A percentile compares a stretch with the other conserved stretches of the same genome.
Conservation (phyloP, 352 stramenopile species). For the Phytophthora idaei region DNA sequence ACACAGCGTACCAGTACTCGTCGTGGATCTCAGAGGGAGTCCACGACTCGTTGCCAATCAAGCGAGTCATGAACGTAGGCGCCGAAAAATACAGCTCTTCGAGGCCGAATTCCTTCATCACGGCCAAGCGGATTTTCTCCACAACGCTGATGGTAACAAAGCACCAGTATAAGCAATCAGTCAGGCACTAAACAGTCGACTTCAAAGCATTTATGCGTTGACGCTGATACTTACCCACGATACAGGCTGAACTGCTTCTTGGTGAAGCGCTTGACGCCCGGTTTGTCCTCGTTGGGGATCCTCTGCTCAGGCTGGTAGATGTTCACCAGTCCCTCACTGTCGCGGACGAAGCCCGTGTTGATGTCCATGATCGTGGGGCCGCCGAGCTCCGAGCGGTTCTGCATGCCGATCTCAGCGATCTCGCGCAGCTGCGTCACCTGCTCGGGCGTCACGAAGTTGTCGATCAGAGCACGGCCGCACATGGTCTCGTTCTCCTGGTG, state of each 20-base stretch:
- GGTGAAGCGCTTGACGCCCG: slow-evolving; percentile 67
- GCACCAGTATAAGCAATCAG: neutral
- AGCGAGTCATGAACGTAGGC: slow-evolving; percentile 92
- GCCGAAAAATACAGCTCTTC: slow-evolving; percentile 91
- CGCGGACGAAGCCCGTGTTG: slow-evolving; percentile 90
- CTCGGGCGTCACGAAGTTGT: slow-evolving; percentile 74
- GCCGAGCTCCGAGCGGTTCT: slow-evolving; percentile 64
- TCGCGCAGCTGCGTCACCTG: slow-evolving; percentile 73
- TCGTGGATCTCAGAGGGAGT: slow-evolving; percentile 84
- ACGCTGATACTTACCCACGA: slow-evolving; percentile 41
- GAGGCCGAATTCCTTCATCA: slow-evolving; percentile 85
- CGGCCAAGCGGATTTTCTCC: slow-evolving; percentile 70
- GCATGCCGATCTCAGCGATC: slow-evolving; percentile 88
- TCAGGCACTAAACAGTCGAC: neutral
- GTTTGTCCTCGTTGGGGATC: slow-evolving; percentile 40
- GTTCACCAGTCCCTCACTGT: slow-evolving; percentile 88
- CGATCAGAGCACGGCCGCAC: slow-evolving; percentile 73
- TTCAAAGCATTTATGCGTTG: neutral
- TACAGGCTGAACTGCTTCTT: slow-evolving; percentile 87
- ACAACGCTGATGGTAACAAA: slow-evolving; percentile 53
- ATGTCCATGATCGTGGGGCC: slow-evolving; percentile 94
- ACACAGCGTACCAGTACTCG: slow-evolving; percentile 86
- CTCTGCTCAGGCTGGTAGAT: slow-evolving; percentile 77
- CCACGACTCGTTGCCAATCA: slow-evolving; percentile 88
- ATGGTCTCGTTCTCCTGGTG: slow-evolving; percentile 57